Evolutionary conservation across 345 rosid species (phyloP).

Genomic region (Lagerstroemia speciosa): DNA sequence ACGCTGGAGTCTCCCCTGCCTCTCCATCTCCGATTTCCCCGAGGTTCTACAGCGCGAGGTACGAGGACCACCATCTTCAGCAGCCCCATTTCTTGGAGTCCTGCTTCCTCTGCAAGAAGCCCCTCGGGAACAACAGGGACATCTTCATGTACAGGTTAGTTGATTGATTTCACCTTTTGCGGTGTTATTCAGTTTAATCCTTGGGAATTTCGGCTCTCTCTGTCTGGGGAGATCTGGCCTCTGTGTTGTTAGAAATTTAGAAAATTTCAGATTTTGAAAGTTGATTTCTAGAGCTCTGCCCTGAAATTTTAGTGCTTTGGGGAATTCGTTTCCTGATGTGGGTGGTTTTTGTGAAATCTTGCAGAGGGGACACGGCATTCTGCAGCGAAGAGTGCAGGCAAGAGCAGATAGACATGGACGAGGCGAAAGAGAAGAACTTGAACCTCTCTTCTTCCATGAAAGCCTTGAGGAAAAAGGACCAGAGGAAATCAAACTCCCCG

Average conservation of each 20-base stretch:
- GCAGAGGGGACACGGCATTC: slow-evolving; percentile 41
- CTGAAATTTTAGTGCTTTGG: not conserved
- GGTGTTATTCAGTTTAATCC: no score
- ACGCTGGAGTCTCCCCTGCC: slow-evolving; percentile 18
- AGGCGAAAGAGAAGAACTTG: slow-evolving; percentile 21
- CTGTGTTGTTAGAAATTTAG: no score
- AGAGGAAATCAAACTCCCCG: slow-evolving; percentile 13
- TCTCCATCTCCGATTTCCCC: slow-evolving; percentile 40
- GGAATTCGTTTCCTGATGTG: slow-evolving; percentile 5
- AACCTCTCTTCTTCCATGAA: slow-evolving; percentile 22
- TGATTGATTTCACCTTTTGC: not conserved
- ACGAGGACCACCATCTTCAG: slow-evolving; percentile 45
- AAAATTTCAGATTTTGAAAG: not conserved
- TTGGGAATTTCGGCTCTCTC: no score
- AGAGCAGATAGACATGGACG: slow-evolving; percentile 35
- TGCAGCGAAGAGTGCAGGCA: slow-evolving; percentile 33
- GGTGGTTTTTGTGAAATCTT: not conserved
- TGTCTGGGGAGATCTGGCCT: no score
- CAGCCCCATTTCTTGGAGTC: slow-evolving; percentile 59
- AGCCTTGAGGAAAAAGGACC: slow-evolving; percentile 19
- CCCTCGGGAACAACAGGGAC: slow-evolving; percentile 56
- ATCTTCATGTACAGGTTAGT: slow-evolving; percentile 79
- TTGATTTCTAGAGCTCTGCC: not conserved
- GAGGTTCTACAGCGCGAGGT: slow-evolving; percentile 59
- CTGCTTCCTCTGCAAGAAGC: slow-evolving; percentile 67